Base-by-base conservation (phyloP, 495 filamentous ascomycete genomes). In the Tuber aestivum region DNA sequence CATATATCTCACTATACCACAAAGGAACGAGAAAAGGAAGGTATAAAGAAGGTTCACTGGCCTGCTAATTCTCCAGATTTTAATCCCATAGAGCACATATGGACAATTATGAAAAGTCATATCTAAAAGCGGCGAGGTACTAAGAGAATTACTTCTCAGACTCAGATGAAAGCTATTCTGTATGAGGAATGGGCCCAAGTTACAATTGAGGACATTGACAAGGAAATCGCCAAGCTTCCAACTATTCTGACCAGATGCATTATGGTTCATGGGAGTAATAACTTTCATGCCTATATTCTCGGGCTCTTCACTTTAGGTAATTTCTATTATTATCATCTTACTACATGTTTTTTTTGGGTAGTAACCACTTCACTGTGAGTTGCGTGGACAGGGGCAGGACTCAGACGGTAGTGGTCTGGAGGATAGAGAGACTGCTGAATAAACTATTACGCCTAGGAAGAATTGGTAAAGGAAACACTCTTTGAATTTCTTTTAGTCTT, bases 151-250 rank as follows among this genome's bases (percentile, higher is more conserved):
- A 75, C 41, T 1, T 72, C 70, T 23, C 20, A 72, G 7, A 20
- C 16, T 20, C 69, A 44, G 32, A 78, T 71, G 44, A 75, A 69
- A 70, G 35, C 3, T 0, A 38, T 44, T 1, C 45, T 76, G 32
- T 4, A 40, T 3, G 71, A 78, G 41, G 70, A 69, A 4, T 78
- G 61, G 70, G 68, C 73, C 18, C 32, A 37, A 23, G 56, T 76
- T 32, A 78, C 71, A 21, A 44, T 78, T 56, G 41, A 71, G 41
- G 74, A 78, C 14, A 76, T 76, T 18, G 76, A 78, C 71, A 76
- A 9, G 10, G 74, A 70, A n/a, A 74, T 78, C 1, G 61, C 41
- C 23, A 72, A 65, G 20, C 56, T 76, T 20, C 74, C 74, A 45
- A 76, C 8, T 10, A 76, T 78, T 40, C 74, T 78, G 65, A 1